Evolutionary conservation across 805 yeast genomes (phyloP).

Genomic region (Suhomyces canberraensis): DNA sequence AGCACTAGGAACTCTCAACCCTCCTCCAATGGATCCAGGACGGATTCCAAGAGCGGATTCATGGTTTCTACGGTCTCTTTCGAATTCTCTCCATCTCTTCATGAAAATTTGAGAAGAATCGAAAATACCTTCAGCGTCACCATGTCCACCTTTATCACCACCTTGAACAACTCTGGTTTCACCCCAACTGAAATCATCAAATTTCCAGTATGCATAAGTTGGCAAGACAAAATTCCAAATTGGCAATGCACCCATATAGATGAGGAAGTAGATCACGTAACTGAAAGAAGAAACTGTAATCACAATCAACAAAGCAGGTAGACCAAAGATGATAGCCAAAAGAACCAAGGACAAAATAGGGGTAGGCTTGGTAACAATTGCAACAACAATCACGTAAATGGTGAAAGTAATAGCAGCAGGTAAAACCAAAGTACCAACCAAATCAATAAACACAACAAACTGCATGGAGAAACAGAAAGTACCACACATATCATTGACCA

Average conservation of each 20-base stretch:
- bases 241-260: conserved; percentile 81
- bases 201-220: conserved; percentile 86
- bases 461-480: conserved; percentile 95
- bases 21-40: conserved; percentile 1
- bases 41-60: conserved; percentile 14
- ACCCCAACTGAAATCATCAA: conserved; percentile 97
- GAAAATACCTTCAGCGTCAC: conserved; percentile 72
- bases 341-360: conserved; percentile 75
- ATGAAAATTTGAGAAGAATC: conserved; percentile 87
- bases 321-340: conserved; percentile 75
- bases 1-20: conserved; percentile 36
- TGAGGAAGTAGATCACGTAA: conserved; percentile 73
- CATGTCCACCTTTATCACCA: conserved; percentile 64
- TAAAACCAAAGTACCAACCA: conserved; percentile 81
- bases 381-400: conserved; percentile 67
- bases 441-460: conserved; percentile 78
- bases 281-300: conserved; percentile 73
- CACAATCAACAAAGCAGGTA: conserved; percentile 79
- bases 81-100: conserved; percentile 95
- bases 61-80: conserved; percentile 54
- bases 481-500: conserved; percentile 87
- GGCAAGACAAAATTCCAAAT: conserved; percentile 92
- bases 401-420: conserved; percentile 89
- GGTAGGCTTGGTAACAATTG: conserved; percentile 70
- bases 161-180: conserved; percentile 81